Evolutionary conservation across 352 stramenopile species (phyloP).

Genomic region (Phytopythium litorale): DNA sequence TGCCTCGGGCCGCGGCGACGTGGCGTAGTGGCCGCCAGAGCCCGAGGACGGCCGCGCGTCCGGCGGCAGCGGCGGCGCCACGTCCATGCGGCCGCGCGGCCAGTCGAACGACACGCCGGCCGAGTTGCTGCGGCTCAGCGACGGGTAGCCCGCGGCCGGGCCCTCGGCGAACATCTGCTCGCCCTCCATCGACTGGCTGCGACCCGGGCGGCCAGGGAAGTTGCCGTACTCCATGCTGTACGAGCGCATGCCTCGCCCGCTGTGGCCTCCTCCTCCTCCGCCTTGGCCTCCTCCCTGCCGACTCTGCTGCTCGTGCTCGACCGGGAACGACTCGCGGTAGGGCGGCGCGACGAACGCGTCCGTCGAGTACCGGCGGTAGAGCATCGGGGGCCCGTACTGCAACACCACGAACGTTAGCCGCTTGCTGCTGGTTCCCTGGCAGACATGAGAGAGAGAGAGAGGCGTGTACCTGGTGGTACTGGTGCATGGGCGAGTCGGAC

Average conservation of each 20-base stretch:
- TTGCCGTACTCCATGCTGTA: constrained; percentile 77
- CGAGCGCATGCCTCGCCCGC: constrained; percentile 54
- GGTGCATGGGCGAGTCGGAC: constrained; percentile 61
- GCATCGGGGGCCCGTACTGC: constrained; percentile 43
- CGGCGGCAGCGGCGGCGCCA: constrained; percentile 49
- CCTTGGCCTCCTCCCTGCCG: constrained; percentile 23
- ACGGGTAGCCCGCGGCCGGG: constrained; percentile 49
- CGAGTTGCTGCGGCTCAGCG: constrained; percentile 56
- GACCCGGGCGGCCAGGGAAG: constrained; percentile 43
- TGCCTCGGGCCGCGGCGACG: constrained; percentile 57
- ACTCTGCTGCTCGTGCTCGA: constrained; percentile 48
- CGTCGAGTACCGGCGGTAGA: constrained; percentile 71
- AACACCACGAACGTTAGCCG: neutral
- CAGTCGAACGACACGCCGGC: constrained; percentile 63
- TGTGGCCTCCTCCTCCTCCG: constrained; percentile 11
- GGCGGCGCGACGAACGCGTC: constrained; percentile 58
- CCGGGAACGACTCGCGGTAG: constrained; percentile 55
- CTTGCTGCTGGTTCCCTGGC: neutral
- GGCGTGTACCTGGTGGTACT: constrained; percentile 46
- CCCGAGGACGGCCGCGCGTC: constrained; percentile 29
- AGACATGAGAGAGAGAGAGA: neutral
- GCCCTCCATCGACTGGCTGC: constrained; percentile 76
- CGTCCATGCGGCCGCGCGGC: constrained; percentile 37
- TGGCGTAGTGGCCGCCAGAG: constrained; percentile 33
- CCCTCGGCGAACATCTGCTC: constrained; percentile 50